Base-by-base conservation (phyloP, 2,329 filamentous ascomycete genomes). In the Blastomyces parvus region DNA sequence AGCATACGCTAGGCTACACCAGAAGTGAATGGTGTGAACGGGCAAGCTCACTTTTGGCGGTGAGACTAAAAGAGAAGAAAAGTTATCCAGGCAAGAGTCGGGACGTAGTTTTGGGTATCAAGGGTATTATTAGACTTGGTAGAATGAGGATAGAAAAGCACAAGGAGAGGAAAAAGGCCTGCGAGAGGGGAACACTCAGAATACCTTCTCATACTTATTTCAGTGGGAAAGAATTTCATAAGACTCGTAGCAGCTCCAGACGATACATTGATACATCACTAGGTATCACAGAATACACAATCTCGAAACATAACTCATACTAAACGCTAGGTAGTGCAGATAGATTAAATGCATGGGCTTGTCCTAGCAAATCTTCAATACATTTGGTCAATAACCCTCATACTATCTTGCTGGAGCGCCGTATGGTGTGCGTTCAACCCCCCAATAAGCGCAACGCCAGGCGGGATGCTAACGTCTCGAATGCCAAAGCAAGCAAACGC, bases 401-500 rank as follows among this genome's bases (percentile, higher is more conserved):
- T 59, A 5, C 17, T 59, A 48, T 59, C 58, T 22, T 59, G 40
- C 27, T 59, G 58, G 42, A 50, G 14, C 5, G 58, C 19, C 1
- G 58, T 59, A 44, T 55, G 62, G 30, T 84, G 82, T 11, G 83
- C 83, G 71, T 79, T 82, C 25, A 84, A 81, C 7, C 84, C 79
- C 2, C 85, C 85, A 65, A 87, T 84, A 62, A 87, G 72, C 9
- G 84, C 82, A 62, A 87, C 80, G 17, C 82, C 83, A 48, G 74
- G 72, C 1, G 84, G 84, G 53, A 87, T 83, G 3, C 78, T 74
- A 2, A 85, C 78, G 62, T 83, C 82, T 48, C 77, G 75, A 42
- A 86, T 79, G 59, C 82, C 80, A 72, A 87, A 87, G 71, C 85
- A 87, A 5, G 82, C 84, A 73, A 88, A 87, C 2, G 83, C 82